These are phyloP conservation scores for Fusarium fujikuroi DNA, from an alignment of 2,329 filamentous ascomycete genomes.

Conservation along the genomic window DNA sequence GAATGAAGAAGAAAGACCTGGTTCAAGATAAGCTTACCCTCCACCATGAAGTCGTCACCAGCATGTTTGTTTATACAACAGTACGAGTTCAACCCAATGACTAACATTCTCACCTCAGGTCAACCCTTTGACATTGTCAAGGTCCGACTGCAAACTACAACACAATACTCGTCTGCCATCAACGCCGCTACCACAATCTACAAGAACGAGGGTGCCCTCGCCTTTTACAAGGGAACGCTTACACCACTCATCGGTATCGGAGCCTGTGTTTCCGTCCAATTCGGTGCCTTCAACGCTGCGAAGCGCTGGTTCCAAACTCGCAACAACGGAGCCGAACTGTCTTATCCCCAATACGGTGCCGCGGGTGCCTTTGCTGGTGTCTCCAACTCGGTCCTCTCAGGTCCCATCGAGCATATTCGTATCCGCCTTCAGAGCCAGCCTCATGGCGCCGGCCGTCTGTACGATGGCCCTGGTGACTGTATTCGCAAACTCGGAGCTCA, in stretches of 20 bases:
- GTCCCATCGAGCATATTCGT: conserved; percentile 95
- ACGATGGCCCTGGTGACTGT: conserved; percentile 88
- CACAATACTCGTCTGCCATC: conserved; percentile 81
- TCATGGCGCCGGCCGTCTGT: conserved; percentile 82
- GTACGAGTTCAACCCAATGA: neutral
- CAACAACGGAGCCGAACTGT: conserved; percentile 72
- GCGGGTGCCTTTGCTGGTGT: conserved; percentile 93
- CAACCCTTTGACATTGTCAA: conserved; percentile 93
- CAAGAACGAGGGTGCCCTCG: conserved; percentile 84
- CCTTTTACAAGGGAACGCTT: conserved; percentile 98
- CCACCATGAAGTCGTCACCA: conserved; percentile 9
- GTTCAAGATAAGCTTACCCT: conserved; percentile 20
- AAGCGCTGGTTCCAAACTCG: conserved; percentile 84
- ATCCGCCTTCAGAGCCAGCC: conserved; percentile 97
- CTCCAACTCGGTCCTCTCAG: conserved; percentile 87
- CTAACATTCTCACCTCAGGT: conserved; percentile 55
- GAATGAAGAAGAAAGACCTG: neutral
- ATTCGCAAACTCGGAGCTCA: conserved; percentile 80
- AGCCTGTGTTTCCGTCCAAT: conserved; percentile 98
- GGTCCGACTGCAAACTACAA: conserved; percentile 92
- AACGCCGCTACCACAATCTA: conserved; percentile 86
- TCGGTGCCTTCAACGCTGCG: conserved; percentile 94
- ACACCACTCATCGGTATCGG: conserved; percentile 96
- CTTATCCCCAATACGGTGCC: conserved; percentile 87
- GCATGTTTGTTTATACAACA: neutral